Evolutionary conservation across 2,329 filamentous ascomycete genomes (phyloP), one percentile per base, ranked within the genome.

Genomic region (Pyrenophora teres): DNA sequence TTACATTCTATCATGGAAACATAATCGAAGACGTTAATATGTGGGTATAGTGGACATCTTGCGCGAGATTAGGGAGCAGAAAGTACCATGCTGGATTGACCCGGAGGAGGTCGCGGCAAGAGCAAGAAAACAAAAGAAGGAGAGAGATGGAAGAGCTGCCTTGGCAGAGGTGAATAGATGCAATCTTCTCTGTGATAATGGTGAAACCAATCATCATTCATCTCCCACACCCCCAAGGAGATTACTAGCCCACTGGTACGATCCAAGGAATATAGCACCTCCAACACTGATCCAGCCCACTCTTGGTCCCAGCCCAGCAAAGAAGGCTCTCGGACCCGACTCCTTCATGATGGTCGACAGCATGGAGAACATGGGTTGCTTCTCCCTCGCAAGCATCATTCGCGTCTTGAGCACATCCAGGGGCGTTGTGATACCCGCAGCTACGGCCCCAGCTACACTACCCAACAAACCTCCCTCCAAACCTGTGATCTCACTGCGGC

Each of bases 371-470:
- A 85, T 81, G 10, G 80, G 82, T 71, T 83, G 83, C 63, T 79
- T 84, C 78, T 87, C 84, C 66, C 85, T 82, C 12, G 89, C 88
- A 62, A 99, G 79, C 94, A 99, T 99, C 75, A 97, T 87, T 59
- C 94, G 81, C 59, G 94, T 99, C 84, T 99, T 99, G 62, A 99
- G 80, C 56, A 99, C 94, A 76, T 99, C 94, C 57, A 99, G 77
- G 33, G 94, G 94, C 45, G 94, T 99, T 19, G 94, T 99, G 52
- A 93, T 71, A 0, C 84, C 93, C 0, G 94, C 94, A 0, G 94
- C 92, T 33, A 97, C 81, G 1, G 87, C 92, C 0, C 94, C 94
- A 0, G 91, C 86, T 31, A 92, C 69, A 64, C 88, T 92, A 0
- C 94, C 94, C 73, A 94, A 93, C 36, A 94, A 64, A 0, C 88